A percentile compares a stretch with the other conserved stretches of the same genome.
These are phyloP conservation scores for Paramecium biaurelia DNA, from an alignment of 73 alveolate species.

Conservation along the genomic window DNA sequence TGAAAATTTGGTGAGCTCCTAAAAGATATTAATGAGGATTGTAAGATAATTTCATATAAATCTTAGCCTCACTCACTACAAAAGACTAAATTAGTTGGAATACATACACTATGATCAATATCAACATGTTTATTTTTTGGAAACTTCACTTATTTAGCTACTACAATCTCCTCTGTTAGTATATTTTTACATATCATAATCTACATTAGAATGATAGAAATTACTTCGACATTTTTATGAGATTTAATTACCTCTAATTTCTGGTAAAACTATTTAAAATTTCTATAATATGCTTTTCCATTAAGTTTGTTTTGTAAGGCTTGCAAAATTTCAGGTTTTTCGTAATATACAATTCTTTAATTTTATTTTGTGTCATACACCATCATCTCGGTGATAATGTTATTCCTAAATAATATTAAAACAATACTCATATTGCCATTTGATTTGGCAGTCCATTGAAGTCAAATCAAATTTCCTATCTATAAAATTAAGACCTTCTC, in stretches of 20 bases:
- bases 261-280: neutral
- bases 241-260: neutral
- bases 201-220: neutral
- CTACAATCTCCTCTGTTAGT: neutral
- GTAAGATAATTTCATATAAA: neutral
- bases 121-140: neutral
- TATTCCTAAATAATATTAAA: neutral
- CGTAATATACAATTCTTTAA: neutral
- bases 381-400: neutral
- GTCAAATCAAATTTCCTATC: neutral
- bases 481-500: neutral
- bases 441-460: neutral
- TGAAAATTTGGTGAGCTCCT: neutral
- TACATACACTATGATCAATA: neutral
- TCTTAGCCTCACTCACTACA: neutral
- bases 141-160: neutral
- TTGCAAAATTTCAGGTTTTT: neutral
- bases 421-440: neutral
- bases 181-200: neutral
- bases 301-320: neutral
- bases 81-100: neutral
- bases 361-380: neutral
- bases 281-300: neutral
- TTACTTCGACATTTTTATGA: slow-evolving; percentile 10
- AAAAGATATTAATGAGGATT: neutral